These are phyloP conservation scores for Raphanus raphanistrum DNA, from an alignment of 345 rosid species.

Conservation along the genomic window DNA sequence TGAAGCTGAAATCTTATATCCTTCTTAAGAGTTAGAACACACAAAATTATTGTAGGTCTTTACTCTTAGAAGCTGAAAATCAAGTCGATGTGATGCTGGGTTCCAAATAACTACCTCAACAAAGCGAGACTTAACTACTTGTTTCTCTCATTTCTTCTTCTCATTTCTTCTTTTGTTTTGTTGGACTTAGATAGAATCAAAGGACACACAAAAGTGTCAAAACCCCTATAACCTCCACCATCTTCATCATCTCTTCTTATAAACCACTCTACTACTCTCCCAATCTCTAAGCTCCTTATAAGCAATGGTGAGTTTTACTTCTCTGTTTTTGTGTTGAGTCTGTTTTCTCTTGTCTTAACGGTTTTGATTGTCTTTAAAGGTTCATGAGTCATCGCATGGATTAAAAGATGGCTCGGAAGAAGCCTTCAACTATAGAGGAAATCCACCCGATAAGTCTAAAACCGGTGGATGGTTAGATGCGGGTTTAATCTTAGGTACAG, in stretches of 20 bases:
- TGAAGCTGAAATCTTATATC: no score
- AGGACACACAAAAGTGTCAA: conserved; percentile 23
- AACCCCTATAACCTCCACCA: conserved; percentile 11
- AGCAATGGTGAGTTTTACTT: conserved; percentile 27
- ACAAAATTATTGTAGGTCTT: no score
- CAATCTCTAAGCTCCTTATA: neutral
- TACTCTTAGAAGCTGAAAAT: no score
- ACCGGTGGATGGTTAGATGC: conserved; percentile 93
- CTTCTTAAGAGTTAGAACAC: no score
- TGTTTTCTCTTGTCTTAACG: conserved; percentile 28
- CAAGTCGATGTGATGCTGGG: no score
- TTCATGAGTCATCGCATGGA: conserved; percentile 44
- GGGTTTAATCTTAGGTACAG: conserved; percentile 75
- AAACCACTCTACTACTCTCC: conserved; percentile 20
- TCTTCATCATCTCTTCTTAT: conserved; percentile 17
- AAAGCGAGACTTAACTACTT: no score
- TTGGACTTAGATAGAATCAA: conserved; percentile 31
- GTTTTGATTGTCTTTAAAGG: conserved; percentile 45
- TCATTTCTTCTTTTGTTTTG: conserved; percentile 34
- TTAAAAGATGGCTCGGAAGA: conserved; percentile 45
- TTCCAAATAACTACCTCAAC: no score
- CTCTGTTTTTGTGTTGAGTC: neutral
- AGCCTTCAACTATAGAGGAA: conserved; percentile 57
- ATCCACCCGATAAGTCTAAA: conserved; percentile 71
- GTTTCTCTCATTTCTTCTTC: no score